These are phyloP conservation scores for Antitrichia curtipendula DNA, from an alignment of 225 moss, liverwort and hornwort species.

Conservation along the genomic window DNA sequence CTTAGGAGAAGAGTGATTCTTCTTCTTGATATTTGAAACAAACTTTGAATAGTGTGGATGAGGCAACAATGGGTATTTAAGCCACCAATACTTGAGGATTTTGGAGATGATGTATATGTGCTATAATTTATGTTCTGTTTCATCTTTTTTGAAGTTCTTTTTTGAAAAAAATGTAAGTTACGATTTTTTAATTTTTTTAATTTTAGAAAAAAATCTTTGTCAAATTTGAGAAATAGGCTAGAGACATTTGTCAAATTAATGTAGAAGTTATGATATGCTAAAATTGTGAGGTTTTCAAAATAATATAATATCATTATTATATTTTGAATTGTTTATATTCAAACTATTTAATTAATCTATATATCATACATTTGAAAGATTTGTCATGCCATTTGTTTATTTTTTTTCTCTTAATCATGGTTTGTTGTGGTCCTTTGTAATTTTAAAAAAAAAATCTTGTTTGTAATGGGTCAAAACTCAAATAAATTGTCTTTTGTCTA, in stretches of 20 bases:
- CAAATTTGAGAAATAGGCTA: neutral
- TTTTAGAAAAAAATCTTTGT: neutral
- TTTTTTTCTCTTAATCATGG: neutral
- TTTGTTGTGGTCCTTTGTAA: neutral
- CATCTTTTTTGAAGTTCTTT: neutral
- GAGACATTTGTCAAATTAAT: neutral
- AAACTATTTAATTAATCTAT: too few species aligned
- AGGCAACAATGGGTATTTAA: too few species aligned
- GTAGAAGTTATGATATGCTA: too few species aligned
- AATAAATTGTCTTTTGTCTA: neutral
- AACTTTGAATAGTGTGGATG: neutral
- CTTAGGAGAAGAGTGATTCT: neutral
- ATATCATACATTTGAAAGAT: neutral
- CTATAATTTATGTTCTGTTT: neutral
- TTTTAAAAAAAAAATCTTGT: too few species aligned
- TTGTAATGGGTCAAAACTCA: neutral
- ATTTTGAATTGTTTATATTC: too few species aligned
- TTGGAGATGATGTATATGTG: neutral
- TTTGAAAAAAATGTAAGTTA: accelerated
- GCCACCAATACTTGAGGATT: accelerated
- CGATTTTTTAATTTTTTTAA: neutral
- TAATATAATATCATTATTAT: neutral
- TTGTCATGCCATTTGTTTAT: neutral
- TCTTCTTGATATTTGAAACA: neutral
- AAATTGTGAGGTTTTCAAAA: neutral